These are phyloP conservation scores for California macrophylla DNA, from an alignment of 441 rosid genomes.

Conservation along the genomic window DNA sequence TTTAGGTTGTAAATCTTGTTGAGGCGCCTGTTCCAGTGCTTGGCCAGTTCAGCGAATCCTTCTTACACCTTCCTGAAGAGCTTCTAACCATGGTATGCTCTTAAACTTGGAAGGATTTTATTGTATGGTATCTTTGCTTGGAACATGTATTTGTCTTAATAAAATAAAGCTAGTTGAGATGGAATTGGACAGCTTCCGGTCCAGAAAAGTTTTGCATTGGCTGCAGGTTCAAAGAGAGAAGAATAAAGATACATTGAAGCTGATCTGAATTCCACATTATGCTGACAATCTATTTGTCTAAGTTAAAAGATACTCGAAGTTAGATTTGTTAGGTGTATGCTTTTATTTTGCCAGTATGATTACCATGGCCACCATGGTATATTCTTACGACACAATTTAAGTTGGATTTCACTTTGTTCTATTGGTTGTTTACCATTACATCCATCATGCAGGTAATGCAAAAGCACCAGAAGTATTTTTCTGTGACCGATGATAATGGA, in stretches of 20 bases:
- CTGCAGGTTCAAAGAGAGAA: neutral
- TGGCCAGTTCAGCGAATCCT: conserved; percentile 74
- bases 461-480: conserved; percentile 91
- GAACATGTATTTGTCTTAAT: neutral
- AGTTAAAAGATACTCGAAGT: neutral
- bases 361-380: neutral
- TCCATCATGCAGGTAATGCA: conserved; percentile 67
- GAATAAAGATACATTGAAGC: neutral
- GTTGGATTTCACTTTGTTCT: neutral
- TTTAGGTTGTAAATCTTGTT: conserved; percentile 87
- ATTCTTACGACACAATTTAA: neutral
- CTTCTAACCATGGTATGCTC: conserved; percentile 70
- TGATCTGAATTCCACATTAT: neutral
- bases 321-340: neutral
- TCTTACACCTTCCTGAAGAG: conserved; percentile 81
- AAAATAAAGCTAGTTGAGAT: neutral
- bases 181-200: neutral
- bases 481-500: conserved; percentile 54
- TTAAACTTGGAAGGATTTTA: neutral
- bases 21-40: conserved; percentile 85
- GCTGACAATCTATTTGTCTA: neutral
- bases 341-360: neutral
- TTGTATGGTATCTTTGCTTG: neutral
- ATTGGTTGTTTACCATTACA: conserved; percentile 10
- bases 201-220: neutral